Evolutionary conservation across 495 filamentous ascomycete species (phyloP).

Genomic region (Hypoxylon intermedium): DNA sequence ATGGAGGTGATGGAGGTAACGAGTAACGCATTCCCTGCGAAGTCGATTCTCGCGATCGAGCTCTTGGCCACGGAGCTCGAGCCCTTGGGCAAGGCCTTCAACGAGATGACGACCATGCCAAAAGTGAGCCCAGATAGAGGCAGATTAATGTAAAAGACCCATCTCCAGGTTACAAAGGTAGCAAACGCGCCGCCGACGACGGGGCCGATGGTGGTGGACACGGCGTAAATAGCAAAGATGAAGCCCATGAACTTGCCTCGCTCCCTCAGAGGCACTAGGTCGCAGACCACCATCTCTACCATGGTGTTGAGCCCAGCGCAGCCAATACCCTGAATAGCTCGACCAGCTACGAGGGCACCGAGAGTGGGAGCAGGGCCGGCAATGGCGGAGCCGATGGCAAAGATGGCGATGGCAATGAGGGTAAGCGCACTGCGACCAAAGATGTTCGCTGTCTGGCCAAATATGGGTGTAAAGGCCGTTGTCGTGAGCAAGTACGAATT

Average conservation of each 20-base stretch:
- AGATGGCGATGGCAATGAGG: constrained; percentile 45
- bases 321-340: constrained; percentile 81
- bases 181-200: constrained; percentile 72
- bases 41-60: constrained; percentile 60
- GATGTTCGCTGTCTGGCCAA: constrained; percentile 47
- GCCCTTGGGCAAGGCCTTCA: constrained; percentile 38
- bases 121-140: constrained; percentile 58
- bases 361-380: constrained; percentile 41
- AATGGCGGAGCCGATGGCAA: constrained; percentile 50
- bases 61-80: constrained; percentile 43
- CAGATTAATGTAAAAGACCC: constrained; percentile 56
- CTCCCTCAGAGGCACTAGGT: constrained; percentile 72
- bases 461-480: constrained; percentile 25
- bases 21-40: constrained; percentile 64
- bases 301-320: constrained; percentile 77
- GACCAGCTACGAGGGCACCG: constrained; percentile 71
- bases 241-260: constrained; percentile 42
- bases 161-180: constrained; percentile 62
- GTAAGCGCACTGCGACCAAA: constrained; percentile 51
- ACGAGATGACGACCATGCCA: constrained; percentile 36
- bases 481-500: constrained; percentile 41
- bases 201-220: constrained; percentile 64
- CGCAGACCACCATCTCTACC: constrained; percentile 72
- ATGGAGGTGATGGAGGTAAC: constrained; percentile 53
- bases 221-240: constrained; percentile 52